Evolutionary conservation across 768 basidiomycete species (phyloP), one percentile per base, ranked within the genome.

Genomic region (Kwoniella bestiolae): DNA sequence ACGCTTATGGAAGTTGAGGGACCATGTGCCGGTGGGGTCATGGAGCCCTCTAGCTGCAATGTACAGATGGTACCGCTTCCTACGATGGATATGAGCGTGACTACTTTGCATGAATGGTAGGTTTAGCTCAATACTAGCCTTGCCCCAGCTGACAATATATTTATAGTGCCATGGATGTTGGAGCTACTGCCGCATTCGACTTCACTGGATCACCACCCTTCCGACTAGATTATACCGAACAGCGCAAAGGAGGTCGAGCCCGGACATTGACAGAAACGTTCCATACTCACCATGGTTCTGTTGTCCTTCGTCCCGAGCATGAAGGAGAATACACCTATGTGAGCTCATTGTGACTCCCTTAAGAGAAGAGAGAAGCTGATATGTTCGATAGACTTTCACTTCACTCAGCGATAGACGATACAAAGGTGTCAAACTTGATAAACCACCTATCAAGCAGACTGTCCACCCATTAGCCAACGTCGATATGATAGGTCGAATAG

Each of bases 201-300:
- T 84, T 98, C 53, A 90, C 89, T 55, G 95, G 94, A 16, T 89
- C 89, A 3, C 89, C 94, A 28, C 94, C 94, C 5, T 97, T 96
- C 86, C 85, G 86, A 53, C 87, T 95, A 11, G 87, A 87, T 74
- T 96, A 94, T 80, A 86, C 84, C 12, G 86, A 86, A 62, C 88
- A 91, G 74, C 86, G 52, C 86, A 92, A 81, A 84, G 44, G 82
- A 6, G 57, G 63, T 11, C 57, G 60, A 46, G 84, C 52, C 85
- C 89, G 65, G 9, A 59, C 69, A 5, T 55, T 68, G 41, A 56
- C 65, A 77, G 85, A 85, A 2, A 89, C 91, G 73, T 77, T 86
- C 16, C 84, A 83, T n/a, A 88, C 90, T 7, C 86, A 91, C 28
- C 70, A 71, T 46, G 91, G 90, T 35, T 90, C 93, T 75, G 82